Conservation (phyloP, 2,329 filamentous ascomycete species). For the Fusarium verticillioides region DNA sequence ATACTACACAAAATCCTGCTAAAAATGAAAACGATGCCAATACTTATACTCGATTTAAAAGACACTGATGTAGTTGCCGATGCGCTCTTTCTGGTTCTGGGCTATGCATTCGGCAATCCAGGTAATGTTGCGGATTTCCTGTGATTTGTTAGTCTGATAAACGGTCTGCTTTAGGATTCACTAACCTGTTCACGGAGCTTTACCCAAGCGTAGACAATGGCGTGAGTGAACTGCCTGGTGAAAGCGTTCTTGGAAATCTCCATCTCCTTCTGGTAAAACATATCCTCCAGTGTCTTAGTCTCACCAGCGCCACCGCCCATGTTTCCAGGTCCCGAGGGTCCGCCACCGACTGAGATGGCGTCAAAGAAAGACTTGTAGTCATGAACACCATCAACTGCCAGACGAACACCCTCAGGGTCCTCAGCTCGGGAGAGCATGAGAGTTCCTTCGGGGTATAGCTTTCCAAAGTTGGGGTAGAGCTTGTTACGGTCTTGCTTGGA, state of each 20-base stretch:
- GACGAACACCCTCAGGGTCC: conserved; percentile 90
- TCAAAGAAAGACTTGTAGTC: conserved; percentile 99
- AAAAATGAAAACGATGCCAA: conserved; percentile 41
- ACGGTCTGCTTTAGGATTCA: neutral
- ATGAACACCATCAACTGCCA: conserved; percentile 90
- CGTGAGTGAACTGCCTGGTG: conserved; percentile 93
- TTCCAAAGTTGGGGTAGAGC: conserved; percentile 92
- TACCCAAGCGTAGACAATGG: conserved; percentile 97
- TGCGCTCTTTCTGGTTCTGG: conserved; percentile 99
- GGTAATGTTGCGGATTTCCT: conserved; percentile 99
- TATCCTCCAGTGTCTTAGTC: conserved; percentile 90
- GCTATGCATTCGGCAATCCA: conserved; percentile 99
- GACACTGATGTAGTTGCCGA: conserved; percentile 98
- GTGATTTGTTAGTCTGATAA: conserved; percentile 45
- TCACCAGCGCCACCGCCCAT: conserved; percentile 84
- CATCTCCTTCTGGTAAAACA: conserved; percentile 99
- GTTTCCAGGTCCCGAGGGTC: conserved; percentile 79
- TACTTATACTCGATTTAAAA: conserved; percentile 67
- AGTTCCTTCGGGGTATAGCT: conserved; percentile 92
- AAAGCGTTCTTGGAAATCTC: conserved; percentile 96
- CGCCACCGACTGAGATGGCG: conserved; percentile 81
- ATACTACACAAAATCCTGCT: conserved; percentile 58
- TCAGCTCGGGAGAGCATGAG: conserved; percentile 95
- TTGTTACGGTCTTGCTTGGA: conserved; percentile 94
- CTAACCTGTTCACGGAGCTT: conserved; percentile 95